phyloP scores from a whole-genome alignment of 73 alveolate genomes.

The Tetrahymena borealis region DNA sequence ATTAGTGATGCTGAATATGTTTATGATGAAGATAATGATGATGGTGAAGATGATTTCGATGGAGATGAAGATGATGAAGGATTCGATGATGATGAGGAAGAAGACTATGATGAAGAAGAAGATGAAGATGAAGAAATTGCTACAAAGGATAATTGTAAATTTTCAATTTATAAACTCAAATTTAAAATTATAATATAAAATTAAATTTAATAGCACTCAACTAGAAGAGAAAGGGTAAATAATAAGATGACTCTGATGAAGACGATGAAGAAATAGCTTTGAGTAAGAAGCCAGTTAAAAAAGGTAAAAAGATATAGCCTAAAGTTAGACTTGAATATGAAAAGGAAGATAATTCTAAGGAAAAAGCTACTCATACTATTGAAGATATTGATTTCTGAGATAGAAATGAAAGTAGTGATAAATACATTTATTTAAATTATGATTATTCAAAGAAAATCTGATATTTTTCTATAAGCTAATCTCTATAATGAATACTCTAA shows the following conservation, averaged over 20 bases:
- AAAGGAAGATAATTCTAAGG: neutral
- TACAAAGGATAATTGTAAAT: constrained; percentile 21
- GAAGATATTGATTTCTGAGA: neutral
- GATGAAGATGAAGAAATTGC: constrained; percentile 15
- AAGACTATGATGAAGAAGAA: constrained; percentile 48
- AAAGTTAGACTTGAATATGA: neutral
- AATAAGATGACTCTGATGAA: constrained; percentile 11
- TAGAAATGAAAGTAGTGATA: neutral
- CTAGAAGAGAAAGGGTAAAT: neutral
- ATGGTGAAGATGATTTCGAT: constrained; percentile 60
- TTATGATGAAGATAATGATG: constrained; percentile 62
- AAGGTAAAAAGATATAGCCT: neutral
- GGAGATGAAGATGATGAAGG: constrained; percentile 54
- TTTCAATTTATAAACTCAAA: neutral
- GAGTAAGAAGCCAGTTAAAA: neutral
- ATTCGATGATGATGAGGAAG: constrained; percentile 50
- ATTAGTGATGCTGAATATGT: constrained; percentile 58
- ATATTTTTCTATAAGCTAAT: too few species aligned
- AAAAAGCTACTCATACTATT: neutral
- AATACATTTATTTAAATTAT: neutral
- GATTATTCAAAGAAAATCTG: neutral
- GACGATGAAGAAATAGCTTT: neutral
- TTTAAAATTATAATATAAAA: neutral
- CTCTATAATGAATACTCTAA: too few species aligned
- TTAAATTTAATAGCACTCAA: neutral